Evolutionary conservation across 768 basidiomycete species (phyloP).

Genomic region (Dictyophora rubrovolvata): DNA sequence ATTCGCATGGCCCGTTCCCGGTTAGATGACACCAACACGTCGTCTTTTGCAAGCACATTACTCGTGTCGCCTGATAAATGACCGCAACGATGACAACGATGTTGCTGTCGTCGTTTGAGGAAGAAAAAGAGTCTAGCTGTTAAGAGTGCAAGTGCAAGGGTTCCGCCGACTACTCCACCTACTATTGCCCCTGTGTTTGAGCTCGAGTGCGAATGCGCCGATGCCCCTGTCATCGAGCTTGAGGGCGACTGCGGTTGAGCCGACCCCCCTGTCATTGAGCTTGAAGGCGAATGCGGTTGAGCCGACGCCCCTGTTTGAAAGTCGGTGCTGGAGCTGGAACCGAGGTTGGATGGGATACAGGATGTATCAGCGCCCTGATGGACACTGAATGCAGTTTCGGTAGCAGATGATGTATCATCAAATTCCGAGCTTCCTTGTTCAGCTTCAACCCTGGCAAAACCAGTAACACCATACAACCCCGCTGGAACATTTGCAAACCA

Average conservation of each 20-base stretch:
- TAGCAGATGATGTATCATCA: not conserved
- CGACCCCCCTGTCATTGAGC: too few relatives aligned
- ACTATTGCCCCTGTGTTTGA: conserved; percentile 47
- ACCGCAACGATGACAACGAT: not conserved
- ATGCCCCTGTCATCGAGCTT: not conserved
- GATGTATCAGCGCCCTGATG: not conserved
- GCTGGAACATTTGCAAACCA: not conserved
- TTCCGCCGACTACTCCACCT: conserved; percentile 49
- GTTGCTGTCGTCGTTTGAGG: conserved; percentile 20
- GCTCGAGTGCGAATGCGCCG: not conserved
- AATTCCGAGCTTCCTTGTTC: not conserved
- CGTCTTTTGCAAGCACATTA: not conserved
- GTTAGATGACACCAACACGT: not conserved
- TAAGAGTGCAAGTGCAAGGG: conserved; percentile 36
- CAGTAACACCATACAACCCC: not conserved
- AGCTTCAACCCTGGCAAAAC: not conserved
- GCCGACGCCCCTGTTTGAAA: not conserved
- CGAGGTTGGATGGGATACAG: not conserved
- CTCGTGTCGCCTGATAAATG: too few relatives aligned
- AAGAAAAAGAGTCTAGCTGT: conserved; percentile 32
- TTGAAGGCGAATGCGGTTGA: not conserved
- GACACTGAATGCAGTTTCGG: not conserved
- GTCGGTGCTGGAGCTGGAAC: not conserved
- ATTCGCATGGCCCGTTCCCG: too few relatives aligned
- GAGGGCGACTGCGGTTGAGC: not conserved